Evolutionary conservation across 768 basidiomycete genomes (phyloP), one percentile per base, ranked within the genome.

Genomic region (Xerocomellus chrysenteron): DNA sequence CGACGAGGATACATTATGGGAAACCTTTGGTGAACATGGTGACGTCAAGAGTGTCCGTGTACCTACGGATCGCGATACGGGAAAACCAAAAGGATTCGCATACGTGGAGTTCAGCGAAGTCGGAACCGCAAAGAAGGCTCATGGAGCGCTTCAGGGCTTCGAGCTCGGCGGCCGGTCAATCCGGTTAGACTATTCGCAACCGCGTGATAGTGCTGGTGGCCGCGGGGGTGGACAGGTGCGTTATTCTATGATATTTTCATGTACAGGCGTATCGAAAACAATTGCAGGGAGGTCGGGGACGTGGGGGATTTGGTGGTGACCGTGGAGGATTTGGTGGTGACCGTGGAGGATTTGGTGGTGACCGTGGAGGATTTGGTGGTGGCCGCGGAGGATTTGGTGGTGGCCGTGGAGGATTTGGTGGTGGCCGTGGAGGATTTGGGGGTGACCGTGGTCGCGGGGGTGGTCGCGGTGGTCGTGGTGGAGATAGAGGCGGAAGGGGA

Each of bases 61-160:
- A 48, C 94, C 94, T 32, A 97, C 94, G 39, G 94, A 98, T 73
- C 81, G 92, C 62, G 97, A 99, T 48, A 82, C 89, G 8, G 94
- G 94, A 30, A 82, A 79, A 58, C 87, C 92, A 45, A 98, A 98
- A 74, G 97, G 97, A 66, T 98, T 96, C 74, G 97, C 87, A 21
- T 98, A 98, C 74, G 90, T 99, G 68, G 94, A 98, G 73, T 97
- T 95, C 73, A 83, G 87, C 62, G 86, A 88, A 63, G 66, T 92
- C 39, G 90, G 86, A 28, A 76, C 81, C 52, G 91, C 97, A 12
- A 87, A 86, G 75, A 87, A 86, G 68, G 96, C 96, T 3, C 83
- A 85, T 57, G 84, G 81, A 64, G 83, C 81, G 5, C 78, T 83
- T 28, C 79, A 81, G 40, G 90, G 92, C 33, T 73, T 77, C 55